Evolutionary conservation across 2,329 filamentous ascomycete genomes (phyloP), one percentile per base, ranked within the genome.

Genomic region (Cyphellophora europaea): DNA sequence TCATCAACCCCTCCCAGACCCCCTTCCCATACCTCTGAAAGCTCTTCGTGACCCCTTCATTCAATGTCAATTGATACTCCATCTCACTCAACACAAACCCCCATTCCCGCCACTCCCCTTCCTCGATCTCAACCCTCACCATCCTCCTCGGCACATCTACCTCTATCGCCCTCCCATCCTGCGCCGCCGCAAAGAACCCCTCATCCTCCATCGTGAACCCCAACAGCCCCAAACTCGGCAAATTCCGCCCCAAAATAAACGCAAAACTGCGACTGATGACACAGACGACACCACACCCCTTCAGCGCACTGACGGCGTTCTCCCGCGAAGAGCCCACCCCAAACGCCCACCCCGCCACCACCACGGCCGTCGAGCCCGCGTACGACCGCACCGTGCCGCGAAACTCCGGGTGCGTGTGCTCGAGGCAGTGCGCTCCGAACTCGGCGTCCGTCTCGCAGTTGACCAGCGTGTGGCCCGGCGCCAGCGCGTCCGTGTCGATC

Each of bases 401-500:
- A 48, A 68, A 67, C 2, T 54, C 48, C 0, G 63, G 63, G 35
- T 62, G 46, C 0, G 56, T 63, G 43, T 56, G 53, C 33, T 61
- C 52, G 2, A 67, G 49, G 32, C 61, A 66, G 35, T 65, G 58
- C 3, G 43, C 18, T 6, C 61, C 62, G 19, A 61, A 48, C 4
- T 48, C 53, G 38, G 57, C 53, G 16, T 59, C 53, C 4, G 47
- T 47, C 3, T 28, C 21, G 27, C 42, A 44, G 75, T 77, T 14
- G 64, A 63, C 84, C 83, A 93, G 5, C 89, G 75, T 31, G 73
- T 65, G 38, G 54, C 57, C 4, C 66, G 68, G 40, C 52, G 54
- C 36, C 58, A 48, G 38, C 6, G 67, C 68, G 37, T 57, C 63
- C 1, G 60, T 69, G 37, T 68, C 62, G 34, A 69, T 56, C 30